A percentile compares a stretch with the other conserved stretches of the same genome.
These are phyloP conservation scores for Aspergillus fumigatiaffinis DNA, from an alignment of 2,329 filamentous ascomycete genomes.

Conservation along the genomic window DNA sequence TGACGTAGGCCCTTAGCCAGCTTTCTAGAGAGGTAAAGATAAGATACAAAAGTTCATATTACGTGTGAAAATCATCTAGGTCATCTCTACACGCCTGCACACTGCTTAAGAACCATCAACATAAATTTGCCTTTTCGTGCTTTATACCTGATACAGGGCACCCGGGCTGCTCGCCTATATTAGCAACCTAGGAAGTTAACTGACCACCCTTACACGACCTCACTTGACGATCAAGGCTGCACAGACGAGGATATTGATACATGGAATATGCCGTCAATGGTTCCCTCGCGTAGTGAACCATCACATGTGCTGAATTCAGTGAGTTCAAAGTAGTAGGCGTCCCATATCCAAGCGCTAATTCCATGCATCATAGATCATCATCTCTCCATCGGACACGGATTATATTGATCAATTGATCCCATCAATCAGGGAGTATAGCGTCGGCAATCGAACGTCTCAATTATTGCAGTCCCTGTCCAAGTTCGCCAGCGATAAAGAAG, in stretches of 20 bases:
- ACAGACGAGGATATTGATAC: background rate
- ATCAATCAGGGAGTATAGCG: constrained; percentile 83
- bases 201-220: background rate
- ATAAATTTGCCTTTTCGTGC: background rate
- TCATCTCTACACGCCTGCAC: background rate
- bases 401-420: constrained; percentile 96
- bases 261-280: constrained; percentile 32
- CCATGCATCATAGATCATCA: constrained; percentile 65
- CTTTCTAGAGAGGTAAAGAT: background rate
- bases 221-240: background rate
- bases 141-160: background rate
- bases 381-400: constrained; percentile 85
- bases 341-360: constrained; percentile 7
- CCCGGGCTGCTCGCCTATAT: no score
- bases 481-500: constrained; percentile 81
- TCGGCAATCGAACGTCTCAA: constrained; percentile 66
- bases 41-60: background rate
- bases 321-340: constrained; percentile 3
- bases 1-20: background rate
- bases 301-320: constrained; percentile 40
- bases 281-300: constrained; percentile 32
- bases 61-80: no score
- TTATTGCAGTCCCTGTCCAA: constrained; percentile 74
- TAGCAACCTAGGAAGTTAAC: background rate
- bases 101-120: background rate